Base-by-base conservation (phyloP, 2,329 filamentous ascomycete genomes). In the Fusarium guadeloupense region DNA sequence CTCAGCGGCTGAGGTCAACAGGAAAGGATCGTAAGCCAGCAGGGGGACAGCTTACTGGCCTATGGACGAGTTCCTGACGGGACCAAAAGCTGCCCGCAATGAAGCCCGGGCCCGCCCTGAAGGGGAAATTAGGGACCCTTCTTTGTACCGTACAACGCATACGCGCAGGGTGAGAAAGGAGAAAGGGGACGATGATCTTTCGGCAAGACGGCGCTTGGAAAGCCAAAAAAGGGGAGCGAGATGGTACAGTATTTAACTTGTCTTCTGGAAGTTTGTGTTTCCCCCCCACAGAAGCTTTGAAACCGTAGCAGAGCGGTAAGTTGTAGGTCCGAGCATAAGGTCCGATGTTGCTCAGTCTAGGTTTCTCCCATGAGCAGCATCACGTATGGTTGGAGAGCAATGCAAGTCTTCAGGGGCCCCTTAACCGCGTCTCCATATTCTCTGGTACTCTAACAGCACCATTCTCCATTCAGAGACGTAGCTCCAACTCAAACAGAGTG, bases 1-100 rank as follows among this genome's bases (percentile, higher is more conserved):
- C 55, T 60, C 66, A 60, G 58, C 56, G 62, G 55, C 67, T 64
- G 67, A 67, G 53, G 26, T 43, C 37, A 43, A 67, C 21, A 54
- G 49, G 59, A 59, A 67, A 66, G 67, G 57, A 65, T 64, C 63
- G 58, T 67, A 67, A 69, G 63, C 67, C 58, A 61, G 55, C 67
- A 66, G 63, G 66, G 28, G 33, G 37, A 64, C 28, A 55, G 60
- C 44, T 61, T 20, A 41, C 55, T 64, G 54, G 59, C 41, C 34
- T 26, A 26, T 26, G 25, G 39, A 45, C 31, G 28, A 51, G 40
- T 34, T 55, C 31, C 39, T 50, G 56, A 59, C 30, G 53, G 34
- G 44, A 54, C 47, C 41, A 42, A 31, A 26, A 26, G 30, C 39
- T 57, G 45, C n/a, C n/a, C n/a, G n/a, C 13, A n/a, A 31, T 28